Evolutionary conservation across 805 yeast genomes (phyloP).

Genomic region (Clavispora asparagi): DNA sequence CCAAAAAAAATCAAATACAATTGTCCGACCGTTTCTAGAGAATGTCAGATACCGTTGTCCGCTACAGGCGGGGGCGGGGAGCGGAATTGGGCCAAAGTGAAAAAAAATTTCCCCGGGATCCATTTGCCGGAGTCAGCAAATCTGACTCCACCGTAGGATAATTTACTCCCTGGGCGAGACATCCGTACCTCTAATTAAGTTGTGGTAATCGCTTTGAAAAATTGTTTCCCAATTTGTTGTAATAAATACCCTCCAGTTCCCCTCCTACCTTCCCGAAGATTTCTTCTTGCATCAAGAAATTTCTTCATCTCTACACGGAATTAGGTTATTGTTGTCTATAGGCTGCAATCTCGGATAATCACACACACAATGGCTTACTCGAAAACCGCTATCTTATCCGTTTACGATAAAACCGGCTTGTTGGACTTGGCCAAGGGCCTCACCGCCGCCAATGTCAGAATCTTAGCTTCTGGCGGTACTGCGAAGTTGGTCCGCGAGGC

Average conservation of each 20-base stretch:
- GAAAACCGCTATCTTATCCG: constrained; percentile 93
- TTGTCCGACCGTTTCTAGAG: too few relatives aligned
- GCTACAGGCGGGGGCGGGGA: too few relatives aligned
- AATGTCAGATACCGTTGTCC: too few relatives aligned
- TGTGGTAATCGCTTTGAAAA: background rate
- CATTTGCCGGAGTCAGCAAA: background rate
- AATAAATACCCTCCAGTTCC: background rate
- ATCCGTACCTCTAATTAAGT: background rate
- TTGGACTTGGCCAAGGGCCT: constrained; percentile 95
- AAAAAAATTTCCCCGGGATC: too few relatives aligned
- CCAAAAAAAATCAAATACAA: too few relatives aligned
- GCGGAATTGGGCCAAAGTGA: too few relatives aligned
- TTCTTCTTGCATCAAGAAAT: background rate
- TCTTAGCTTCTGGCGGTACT: constrained; percentile 97
- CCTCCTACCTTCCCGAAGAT: background rate
- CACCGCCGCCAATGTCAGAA: constrained; percentile 79
- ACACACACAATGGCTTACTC: constrained; percentile 32
- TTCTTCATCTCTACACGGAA: background rate
- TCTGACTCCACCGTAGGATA: background rate
- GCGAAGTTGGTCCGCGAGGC: constrained; percentile 93
- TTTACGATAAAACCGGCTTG: constrained; percentile 95
- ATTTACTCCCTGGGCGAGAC: background rate
- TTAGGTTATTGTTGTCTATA: background rate
- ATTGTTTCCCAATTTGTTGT: background rate
- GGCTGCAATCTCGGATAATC: background rate